phyloP scores from a whole-genome alignment of 345 rosid species.

The Corymbia maculata region DNA sequence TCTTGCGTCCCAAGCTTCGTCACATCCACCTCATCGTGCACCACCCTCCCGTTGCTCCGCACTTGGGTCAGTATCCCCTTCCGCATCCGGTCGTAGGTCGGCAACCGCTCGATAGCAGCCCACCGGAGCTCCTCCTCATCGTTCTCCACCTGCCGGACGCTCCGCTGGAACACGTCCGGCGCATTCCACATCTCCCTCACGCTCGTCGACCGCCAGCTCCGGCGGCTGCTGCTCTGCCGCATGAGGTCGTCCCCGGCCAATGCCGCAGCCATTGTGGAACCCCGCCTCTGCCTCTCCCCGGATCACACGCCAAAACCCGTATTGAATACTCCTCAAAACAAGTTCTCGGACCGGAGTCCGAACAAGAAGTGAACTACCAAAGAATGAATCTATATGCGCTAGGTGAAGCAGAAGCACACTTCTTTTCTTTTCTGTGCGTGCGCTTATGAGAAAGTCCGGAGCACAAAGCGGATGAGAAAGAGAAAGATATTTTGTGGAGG shows the following conservation, averaged over 20 bases:
- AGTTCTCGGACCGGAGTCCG: not conserved
- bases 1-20: conserved; percentile 22
- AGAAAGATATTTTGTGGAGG: no score
- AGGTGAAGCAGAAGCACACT: not conserved
- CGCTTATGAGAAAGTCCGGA: no score
- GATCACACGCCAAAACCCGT: not conserved
- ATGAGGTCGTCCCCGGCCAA: conserved; percentile 15
- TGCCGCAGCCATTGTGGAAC: conserved; percentile 7
- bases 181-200: conserved; percentile 12
- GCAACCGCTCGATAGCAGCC: conserved; percentile 27
- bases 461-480: no score
- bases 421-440: not conserved
- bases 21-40: conserved; percentile 15
- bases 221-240: conserved; percentile 15
- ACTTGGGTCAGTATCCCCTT: conserved; percentile 15
- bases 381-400: not conserved
- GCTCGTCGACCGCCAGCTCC: conserved; percentile 16
- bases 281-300: not conserved
- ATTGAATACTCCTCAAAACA: not conserved
- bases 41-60: conserved; percentile 13
- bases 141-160: not conserved
- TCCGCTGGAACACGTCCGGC: conserved; percentile 27
- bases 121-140: conserved; percentile 28
- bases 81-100: conserved; percentile 24
- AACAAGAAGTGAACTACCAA: not conserved